A percentile compares a stretch with the other conserved stretches of the same genome.
Conservation (phyloP, 129 eudicot species). For the Arctium lappa region DNA sequence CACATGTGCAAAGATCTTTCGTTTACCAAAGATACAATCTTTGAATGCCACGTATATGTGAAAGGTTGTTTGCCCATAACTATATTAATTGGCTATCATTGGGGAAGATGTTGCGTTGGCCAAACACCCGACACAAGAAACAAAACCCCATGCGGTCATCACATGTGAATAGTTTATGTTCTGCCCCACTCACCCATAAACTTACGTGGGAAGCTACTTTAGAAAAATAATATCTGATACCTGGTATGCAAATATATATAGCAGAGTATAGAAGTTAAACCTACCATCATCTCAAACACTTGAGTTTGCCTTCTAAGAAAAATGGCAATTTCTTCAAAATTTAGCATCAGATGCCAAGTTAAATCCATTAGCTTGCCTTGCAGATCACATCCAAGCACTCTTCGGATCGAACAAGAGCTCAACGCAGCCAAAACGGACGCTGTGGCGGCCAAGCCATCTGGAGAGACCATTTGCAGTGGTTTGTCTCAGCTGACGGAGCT, state of each 20-base stretch:
- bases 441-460: background rate
- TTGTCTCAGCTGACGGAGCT: slow-evolving; percentile 18
- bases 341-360: background rate
- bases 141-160: background rate
- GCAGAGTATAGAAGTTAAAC: background rate
- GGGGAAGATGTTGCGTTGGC: slow-evolving; percentile 1
- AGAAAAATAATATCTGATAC: background rate
- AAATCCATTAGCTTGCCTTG: slow-evolving; percentile 31
- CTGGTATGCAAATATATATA: slow-evolving; percentile 16
- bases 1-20: background rate
- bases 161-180: slow-evolving; percentile 17
- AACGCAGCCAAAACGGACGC: slow-evolving; percentile 25
- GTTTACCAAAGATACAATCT: background rate
- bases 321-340: slow-evolving; percentile 21
- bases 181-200: background rate
- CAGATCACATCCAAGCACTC: slow-evolving; percentile 32
- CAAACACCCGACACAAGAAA: background rate
- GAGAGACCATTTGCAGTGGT: slow-evolving; percentile 14
- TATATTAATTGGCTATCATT: background rate
- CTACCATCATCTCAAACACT: background rate
- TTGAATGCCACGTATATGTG: slow-evolving; percentile 9
- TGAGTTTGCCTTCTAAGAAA: background rate
- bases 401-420: slow-evolving; percentile 21
- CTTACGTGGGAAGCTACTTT: slow-evolving; percentile 7
- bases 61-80: background rate